Conservation (phyloP, 306 rosid species). For the Carpinus fangiana region DNA sequence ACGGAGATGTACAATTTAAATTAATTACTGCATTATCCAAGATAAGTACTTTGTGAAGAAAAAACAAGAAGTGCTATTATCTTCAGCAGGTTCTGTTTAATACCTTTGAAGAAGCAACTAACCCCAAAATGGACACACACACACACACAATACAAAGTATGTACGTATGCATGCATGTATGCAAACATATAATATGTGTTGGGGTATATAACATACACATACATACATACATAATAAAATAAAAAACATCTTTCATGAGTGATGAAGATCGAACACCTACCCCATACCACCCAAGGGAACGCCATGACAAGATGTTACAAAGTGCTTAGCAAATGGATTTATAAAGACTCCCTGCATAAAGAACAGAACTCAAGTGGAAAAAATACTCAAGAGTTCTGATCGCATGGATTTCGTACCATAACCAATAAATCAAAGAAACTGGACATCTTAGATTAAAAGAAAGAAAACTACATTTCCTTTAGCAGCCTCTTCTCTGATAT, state of each 20-base stretch:
- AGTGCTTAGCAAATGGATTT: conserved; percentile 68
- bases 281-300: conserved; percentile 94
- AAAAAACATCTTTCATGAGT: neutral
- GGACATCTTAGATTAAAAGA: conserved; percentile 17
- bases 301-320: conserved; percentile 62
- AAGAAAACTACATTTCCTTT: conserved; percentile 65
- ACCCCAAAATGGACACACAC: too few relatives aligned
- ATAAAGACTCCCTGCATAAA: conserved; percentile 48
- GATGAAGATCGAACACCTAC: conserved; percentile 41
- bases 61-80: too few relatives aligned
- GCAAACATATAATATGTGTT: too few relatives aligned
- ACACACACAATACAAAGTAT: too few relatives aligned
- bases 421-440: conserved; percentile 25
- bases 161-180: too few relatives aligned
- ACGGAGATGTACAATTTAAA: too few relatives aligned
- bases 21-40: too few relatives aligned
- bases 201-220: too few relatives aligned
- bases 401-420: conserved; percentile 22
- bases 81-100: too few relatives aligned
- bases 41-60: too few relatives aligned
- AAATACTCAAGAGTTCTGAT: conserved; percentile 5
- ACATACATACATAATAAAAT: too few relatives aligned
- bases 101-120: too few relatives aligned
- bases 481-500: conserved; percentile 61
- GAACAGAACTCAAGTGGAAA: conserved; percentile 18